phyloP scores from a whole-genome alignment of 2,329 filamentous ascomycete genomes.

The Penicillium sp. region DNA sequence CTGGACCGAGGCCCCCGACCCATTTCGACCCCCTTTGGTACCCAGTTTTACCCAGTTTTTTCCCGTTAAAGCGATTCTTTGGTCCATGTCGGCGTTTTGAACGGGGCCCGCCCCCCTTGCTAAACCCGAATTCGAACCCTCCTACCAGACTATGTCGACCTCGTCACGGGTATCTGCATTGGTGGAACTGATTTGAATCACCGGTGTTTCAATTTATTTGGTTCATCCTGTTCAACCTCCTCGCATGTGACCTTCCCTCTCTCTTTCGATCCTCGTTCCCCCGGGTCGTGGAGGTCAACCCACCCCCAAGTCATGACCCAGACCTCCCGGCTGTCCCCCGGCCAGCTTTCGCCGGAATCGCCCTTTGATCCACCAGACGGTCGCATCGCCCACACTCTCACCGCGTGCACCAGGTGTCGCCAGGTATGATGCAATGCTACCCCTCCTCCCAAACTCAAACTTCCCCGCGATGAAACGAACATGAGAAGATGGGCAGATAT shows the following conservation, averaged over 20 bases:
- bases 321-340: constrained; percentile 15
- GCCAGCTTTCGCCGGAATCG: constrained; percentile 26
- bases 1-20: constrained; percentile 18
- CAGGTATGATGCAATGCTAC: constrained; percentile 40
- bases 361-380: constrained; percentile 34
- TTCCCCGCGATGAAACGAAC: constrained; percentile 1
- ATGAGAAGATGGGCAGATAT: background rate
- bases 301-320: constrained; percentile 21
- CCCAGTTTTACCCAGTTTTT: background rate
- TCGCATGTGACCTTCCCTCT: constrained; percentile 21
- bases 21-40: background rate
- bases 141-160: constrained; percentile 21
- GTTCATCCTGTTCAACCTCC: constrained; percentile 3
- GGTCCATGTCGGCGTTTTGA: background rate
- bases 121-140: background rate
- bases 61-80: background rate
- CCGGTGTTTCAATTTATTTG: constrained; percentile 1
- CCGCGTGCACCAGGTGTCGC: constrained; percentile 52
- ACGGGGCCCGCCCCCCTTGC: constrained; percentile 3
- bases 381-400: constrained; percentile 49
- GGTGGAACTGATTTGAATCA: constrained; percentile 6
- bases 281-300: constrained; percentile 8
- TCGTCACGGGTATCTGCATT: constrained; percentile 8
- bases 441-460: constrained; percentile 1
- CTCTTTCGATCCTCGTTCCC: background rate